These are phyloP conservation scores for Sphaerulina vaccinii DNA, from an alignment of 2,329 filamentous ascomycete genomes.

Conservation along the genomic window DNA sequence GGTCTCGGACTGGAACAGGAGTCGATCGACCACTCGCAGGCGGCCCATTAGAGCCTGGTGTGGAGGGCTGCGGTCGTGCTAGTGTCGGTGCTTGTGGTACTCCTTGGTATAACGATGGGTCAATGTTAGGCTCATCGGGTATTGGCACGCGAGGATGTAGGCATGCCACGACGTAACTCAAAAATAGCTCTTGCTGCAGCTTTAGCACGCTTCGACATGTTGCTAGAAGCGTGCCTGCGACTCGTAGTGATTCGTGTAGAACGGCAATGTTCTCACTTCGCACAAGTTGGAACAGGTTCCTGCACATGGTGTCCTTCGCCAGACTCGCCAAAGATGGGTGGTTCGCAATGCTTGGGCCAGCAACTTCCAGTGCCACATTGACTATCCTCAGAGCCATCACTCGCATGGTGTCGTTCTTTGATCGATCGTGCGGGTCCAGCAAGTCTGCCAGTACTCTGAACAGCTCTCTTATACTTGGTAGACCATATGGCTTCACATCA, in stretches of 20 bases:
- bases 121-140: slow-evolving; percentile 83
- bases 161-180: slow-evolving; percentile 92
- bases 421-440: slow-evolving; percentile 85
- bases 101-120: slow-evolving; percentile 86
- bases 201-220: slow-evolving; percentile 90
- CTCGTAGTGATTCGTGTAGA: slow-evolving; percentile 85
- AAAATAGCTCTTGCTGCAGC: slow-evolving; percentile 91
- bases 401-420: slow-evolving; percentile 90
- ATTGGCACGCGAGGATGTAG: slow-evolving; percentile 93
- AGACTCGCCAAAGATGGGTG: slow-evolving; percentile 84
- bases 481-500: slow-evolving; percentile 80
- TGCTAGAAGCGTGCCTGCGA: slow-evolving; percentile 84
- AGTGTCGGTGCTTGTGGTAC: slow-evolving; percentile 89
- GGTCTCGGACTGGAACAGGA: slow-evolving; percentile 86
- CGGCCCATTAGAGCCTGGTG: slow-evolving; percentile 42
- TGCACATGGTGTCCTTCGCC: slow-evolving; percentile 89
- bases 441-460: slow-evolving; percentile 93
- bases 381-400: slow-evolving; percentile 98
- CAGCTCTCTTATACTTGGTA: slow-evolving; percentile 90
- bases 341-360: slow-evolving; percentile 88
- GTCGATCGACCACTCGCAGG: slow-evolving; percentile 77
- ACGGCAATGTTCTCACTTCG: slow-evolving; percentile 95
- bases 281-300: slow-evolving; percentile 92
- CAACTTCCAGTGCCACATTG: slow-evolving; percentile 93
- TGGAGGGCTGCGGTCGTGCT: slow-evolving; percentile 68